Percentiles rank a stretch among this genome's conserved stretches.
These are phyloP conservation scores for Stromatinia cepivora DNA, from an alignment of 2,329 filamentous ascomycete genomes.

Conservation along the genomic window DNA sequence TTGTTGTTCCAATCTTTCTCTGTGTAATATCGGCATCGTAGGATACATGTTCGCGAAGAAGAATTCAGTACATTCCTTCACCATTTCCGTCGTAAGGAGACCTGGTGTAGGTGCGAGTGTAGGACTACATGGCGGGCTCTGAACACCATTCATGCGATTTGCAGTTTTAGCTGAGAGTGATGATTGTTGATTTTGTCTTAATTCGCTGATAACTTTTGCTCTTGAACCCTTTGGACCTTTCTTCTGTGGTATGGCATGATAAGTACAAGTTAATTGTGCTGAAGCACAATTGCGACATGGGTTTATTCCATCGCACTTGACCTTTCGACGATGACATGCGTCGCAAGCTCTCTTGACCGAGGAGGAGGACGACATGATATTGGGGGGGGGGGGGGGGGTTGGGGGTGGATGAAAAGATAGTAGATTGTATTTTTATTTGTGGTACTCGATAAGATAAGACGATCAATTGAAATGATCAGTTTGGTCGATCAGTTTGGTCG, in stretches of 20 bases:
- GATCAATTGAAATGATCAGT: conserved; percentile 7
- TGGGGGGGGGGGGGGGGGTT: no score
- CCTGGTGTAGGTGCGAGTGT: conserved; percentile 57
- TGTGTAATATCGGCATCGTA: conserved; percentile 62
- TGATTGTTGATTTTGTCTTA: conserved; percentile 68
- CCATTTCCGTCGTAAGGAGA: conserved; percentile 60
- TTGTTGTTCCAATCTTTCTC: conserved; percentile 58
- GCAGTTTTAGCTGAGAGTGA: conserved; percentile 63
- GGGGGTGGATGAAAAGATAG: neutral
- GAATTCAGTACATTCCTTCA: conserved; percentile 66
- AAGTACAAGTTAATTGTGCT: conserved; percentile 68
- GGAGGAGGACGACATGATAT: conserved; percentile 36
- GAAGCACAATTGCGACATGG: conserved; percentile 71
- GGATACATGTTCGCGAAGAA: conserved; percentile 69
- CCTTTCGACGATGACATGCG: conserved; percentile 72
- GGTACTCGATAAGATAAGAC: neutral
- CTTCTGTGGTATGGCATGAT: conserved; percentile 73
- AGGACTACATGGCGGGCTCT: conserved; percentile 49
- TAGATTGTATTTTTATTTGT: neutral
- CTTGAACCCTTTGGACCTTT: conserved; percentile 74
- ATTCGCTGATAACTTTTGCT: conserved; percentile 73
- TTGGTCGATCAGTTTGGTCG: neutral
- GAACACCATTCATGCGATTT: conserved; percentile 58
- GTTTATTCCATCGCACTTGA: conserved; percentile 70
- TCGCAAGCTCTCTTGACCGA: conserved; percentile 63